Evolutionary conservation across 768 basidiomycete species (phyloP).

Genomic region (Xanthoconium purpureum): DNA sequence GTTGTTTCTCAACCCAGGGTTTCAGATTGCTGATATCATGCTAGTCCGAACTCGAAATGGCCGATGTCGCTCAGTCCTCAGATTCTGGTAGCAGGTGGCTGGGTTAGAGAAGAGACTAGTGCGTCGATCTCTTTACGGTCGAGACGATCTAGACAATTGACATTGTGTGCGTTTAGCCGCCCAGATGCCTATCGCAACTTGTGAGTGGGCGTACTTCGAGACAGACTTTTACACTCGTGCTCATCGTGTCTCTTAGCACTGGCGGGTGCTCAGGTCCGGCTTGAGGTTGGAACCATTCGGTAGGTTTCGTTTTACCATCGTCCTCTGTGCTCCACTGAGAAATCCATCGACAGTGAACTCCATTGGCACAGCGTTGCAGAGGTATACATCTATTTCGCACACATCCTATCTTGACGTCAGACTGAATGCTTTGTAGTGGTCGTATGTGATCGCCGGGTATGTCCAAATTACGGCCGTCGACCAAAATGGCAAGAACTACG

Average conservation of each 20-base stretch:
- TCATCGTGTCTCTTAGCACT: slow-evolving; percentile 2
- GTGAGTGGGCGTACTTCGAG: slow-evolving; percentile 15
- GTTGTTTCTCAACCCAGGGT: not conserved
- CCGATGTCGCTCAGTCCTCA: slow-evolving; percentile 55
- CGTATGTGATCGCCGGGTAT: slow-evolving; percentile 46
- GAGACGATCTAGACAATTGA: not conserved
- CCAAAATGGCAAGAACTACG: slow-evolving; percentile 44
- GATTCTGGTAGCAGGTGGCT: slow-evolving; percentile 54
- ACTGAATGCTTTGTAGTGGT: slow-evolving; percentile 35
- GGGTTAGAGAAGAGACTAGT: slow-evolving; percentile 60
- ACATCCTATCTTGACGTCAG: not conserved
- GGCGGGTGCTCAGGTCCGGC: slow-evolving; percentile 37
- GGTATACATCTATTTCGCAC: not conserved
- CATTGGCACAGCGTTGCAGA: slow-evolving; percentile 42
- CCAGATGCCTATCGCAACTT: slow-evolving; percentile 37
- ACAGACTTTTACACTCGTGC: not conserved
- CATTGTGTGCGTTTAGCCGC: slow-evolving; percentile 21
- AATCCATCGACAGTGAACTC: slow-evolving; percentile 30
- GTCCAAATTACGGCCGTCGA: slow-evolving; percentile 45
- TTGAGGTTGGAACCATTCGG: slow-evolving; percentile 38
- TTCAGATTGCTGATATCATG: not conserved
- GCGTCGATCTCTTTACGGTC: slow-evolving; percentile 1
- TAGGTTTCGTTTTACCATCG: not conserved
- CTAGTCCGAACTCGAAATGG: slow-evolving; percentile 52
- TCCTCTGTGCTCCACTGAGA: not conserved